phyloP scores from a whole-genome alignment of 129 eudicot genomes.

The Glebionis coronaria region DNA sequence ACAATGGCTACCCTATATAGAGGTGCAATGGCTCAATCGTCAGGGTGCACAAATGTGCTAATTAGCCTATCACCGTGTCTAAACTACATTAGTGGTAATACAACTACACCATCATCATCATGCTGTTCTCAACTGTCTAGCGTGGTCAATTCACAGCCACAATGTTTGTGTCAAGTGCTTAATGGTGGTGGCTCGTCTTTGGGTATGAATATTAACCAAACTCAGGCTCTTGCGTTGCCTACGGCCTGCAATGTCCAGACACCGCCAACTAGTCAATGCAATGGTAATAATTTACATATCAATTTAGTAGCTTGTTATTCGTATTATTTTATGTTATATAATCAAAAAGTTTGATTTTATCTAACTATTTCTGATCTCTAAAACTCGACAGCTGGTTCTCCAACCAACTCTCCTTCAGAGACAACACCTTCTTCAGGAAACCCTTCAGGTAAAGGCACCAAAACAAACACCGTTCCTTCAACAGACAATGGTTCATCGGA shows the following conservation, averaged over 20 bases:
- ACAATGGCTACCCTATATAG: conserved; percentile 22
- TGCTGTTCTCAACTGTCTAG: background rate
- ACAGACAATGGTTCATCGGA: background rate
- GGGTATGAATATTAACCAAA: background rate
- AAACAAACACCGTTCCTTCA: conserved; percentile 36
- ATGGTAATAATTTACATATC: conserved; percentile 19
- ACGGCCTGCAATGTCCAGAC: no score
- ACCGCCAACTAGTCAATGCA: conserved; percentile 39
- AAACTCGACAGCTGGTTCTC: conserved; percentile 43
- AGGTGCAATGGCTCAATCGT: conserved; percentile 36
- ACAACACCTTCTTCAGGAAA: conserved; percentile 21
- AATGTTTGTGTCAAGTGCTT: background rate
- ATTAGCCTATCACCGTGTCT: conserved; percentile 20
- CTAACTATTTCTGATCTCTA: background rate
- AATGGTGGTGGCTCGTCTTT: background rate
- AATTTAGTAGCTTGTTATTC: background rate
- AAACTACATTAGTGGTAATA: background rate
- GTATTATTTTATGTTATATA: no score
- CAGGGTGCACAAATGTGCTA: conserved; percentile 36
- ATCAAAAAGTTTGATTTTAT: background rate
- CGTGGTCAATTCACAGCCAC: background rate
- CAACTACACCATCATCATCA: background rate
- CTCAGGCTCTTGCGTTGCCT: no score
- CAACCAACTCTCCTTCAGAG: conserved; percentile 44
- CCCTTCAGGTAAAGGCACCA: conserved; percentile 37